Evolutionary conservation across 2,329 filamentous ascomycete species (phyloP).

Genomic region (Alternaria solani): DNA sequence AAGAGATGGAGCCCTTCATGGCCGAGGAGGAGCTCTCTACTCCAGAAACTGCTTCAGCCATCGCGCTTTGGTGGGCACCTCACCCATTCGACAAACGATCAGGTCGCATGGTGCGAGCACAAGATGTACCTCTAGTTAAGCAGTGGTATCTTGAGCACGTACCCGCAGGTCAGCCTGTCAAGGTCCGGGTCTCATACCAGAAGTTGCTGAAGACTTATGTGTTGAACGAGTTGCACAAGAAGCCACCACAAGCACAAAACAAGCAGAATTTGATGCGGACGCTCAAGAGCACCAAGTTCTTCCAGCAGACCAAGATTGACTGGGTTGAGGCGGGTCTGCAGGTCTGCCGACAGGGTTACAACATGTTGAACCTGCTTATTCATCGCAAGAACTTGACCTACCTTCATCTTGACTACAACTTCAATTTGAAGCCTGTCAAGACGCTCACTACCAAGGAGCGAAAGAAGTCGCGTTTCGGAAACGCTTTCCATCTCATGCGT

Average conservation of each 20-base stretch:
- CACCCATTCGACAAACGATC: constrained; percentile 95
- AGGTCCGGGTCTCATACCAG: constrained; percentile 97
- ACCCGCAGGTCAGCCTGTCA: constrained; percentile 88
- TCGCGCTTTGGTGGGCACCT: constrained; percentile 97
- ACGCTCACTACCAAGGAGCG: constrained; percentile 98
- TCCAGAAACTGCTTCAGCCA: constrained; percentile 87
- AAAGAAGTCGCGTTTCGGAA: constrained; percentile 99
- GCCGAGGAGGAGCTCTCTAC: constrained; percentile 89
- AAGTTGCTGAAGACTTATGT: constrained; percentile 97
- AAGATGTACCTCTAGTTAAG: constrained; percentile 96
- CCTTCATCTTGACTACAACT: constrained; percentile 98
- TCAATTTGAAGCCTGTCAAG: constrained; percentile 99
- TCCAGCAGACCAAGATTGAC: constrained; percentile 98
- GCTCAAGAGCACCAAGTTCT: constrained; percentile 96
- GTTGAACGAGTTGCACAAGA: constrained; percentile 95
- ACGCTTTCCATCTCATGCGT: constrained; percentile 98
- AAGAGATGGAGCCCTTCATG: constrained; percentile 84
- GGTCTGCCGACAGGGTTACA: constrained; percentile 97
- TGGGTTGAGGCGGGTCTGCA: constrained; percentile 99
- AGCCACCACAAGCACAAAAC: constrained; percentile 92
- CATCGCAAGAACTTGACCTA: constrained; percentile 99
- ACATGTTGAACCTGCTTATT: constrained; percentile 97
- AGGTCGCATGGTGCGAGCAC: constrained; percentile 93
- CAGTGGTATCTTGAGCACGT: constrained; percentile 99
- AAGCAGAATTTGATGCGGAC: constrained; percentile 91